These are phyloP conservation scores for Ramaria rubella DNA, from an alignment of 768 basidiomycete genomes.

Conservation along the genomic window DNA sequence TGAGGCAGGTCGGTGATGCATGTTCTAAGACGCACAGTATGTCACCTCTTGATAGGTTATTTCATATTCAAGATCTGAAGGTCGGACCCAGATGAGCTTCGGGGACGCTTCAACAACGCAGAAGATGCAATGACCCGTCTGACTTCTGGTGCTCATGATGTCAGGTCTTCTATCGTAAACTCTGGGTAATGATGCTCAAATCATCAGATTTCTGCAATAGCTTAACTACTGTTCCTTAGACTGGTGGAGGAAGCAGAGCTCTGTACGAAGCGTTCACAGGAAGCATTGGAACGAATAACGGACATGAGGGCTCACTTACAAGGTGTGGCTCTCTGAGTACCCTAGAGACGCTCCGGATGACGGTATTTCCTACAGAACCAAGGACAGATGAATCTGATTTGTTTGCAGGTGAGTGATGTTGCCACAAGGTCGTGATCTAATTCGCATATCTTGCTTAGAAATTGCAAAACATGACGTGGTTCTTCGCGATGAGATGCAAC, in stretches of 20 bases:
- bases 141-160: conserved; percentile 50
- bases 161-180: conserved; percentile 44
- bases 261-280: conserved; percentile 50
- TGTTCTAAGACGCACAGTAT: conserved; percentile 64
- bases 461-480: conserved; percentile 55
- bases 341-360: neutral
- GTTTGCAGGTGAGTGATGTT: neutral
- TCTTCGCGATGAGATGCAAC: conserved; percentile 55
- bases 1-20: conserved; percentile 71
- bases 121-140: conserved; percentile 49
- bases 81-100: conserved; percentile 47
- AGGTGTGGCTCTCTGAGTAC: conserved; percentile 33
- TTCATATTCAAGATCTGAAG: neutral
- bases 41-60: conserved; percentile 18
- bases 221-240: conserved; percentile 29
- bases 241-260: conserved; percentile 54
- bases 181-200: conserved; percentile 35
- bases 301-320: conserved; percentile 44
- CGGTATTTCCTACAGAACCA: conserved; percentile 3
- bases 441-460: conserved; percentile 33
- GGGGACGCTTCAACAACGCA: conserved; percentile 43
- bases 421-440: neutral
- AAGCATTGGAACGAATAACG: conserved; percentile 49
- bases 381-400: conserved; percentile 5
- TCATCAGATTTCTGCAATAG: neutral